Base-by-base conservation (phyloP, 805 yeast species). In the Wickerhamiella hasegawae region DNA sequence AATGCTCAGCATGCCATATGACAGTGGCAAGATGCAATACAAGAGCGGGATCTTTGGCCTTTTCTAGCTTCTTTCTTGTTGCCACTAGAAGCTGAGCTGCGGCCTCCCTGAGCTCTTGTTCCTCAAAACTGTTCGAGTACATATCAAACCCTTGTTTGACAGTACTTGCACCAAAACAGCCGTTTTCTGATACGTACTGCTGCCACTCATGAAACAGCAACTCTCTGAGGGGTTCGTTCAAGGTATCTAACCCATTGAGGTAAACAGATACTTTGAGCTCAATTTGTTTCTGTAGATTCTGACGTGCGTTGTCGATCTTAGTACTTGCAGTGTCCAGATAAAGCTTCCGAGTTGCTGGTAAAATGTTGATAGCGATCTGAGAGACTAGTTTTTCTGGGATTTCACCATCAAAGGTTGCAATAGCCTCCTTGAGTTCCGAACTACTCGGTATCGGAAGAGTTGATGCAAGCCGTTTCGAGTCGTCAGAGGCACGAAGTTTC, bases 1-100 rank as follows among this genome's bases (percentile, higher is more conserved):
- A 31, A 15, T 40, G 33, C 4, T 18, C 15, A 3, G 49, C 42
- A 27, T 48, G 48, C 26, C 37, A 38, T 4, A 46, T 34, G 5
- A 43, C 39, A 3, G 43, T 40, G 1, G 57, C 53, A 20, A 50
- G 31, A 28, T 49, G 56, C 23, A 54, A 40, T 10, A 45, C 34
- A 17, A 40, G 34, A 4, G 56, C 48, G 2, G 51, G 42, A 22
- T 53, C 51, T 15, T 28, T 29, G n/a, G 50, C 25, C 20, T 34
- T 36, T 8, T 28, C 21, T 10, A 47, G 41, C 35, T 45, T 48
- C 12, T 24, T 22, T 16, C 19, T 29, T 11, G 35, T 26, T 2
- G 26, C 26, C 10, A 38, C 38, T 2, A 38, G 23, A 14, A 43
- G 28, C 12, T 40, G 33, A 3, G 23, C 24, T n/a, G 38, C 37